These are phyloP conservation scores for Globisporangium ultimum DNA, from an alignment of 352 stramenopile genomes.

Conservation along the genomic window DNA sequence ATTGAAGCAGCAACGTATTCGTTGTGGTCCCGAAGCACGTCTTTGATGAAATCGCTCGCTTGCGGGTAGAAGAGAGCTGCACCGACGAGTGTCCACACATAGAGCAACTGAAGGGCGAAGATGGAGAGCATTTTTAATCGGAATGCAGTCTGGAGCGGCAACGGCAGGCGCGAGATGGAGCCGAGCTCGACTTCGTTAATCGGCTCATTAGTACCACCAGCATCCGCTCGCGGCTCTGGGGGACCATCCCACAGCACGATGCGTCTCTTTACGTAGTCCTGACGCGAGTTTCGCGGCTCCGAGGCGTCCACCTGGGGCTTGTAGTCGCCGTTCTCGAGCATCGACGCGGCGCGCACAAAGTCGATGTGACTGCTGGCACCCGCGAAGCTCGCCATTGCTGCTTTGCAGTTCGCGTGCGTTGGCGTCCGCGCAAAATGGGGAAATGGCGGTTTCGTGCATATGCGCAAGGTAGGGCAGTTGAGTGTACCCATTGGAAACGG, in stretches of 20 bases:
- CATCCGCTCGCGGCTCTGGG: too few species aligned
- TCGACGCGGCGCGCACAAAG: not conserved
- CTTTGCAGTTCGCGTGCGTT: too few species aligned
- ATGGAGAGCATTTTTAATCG: conserved; percentile 44
- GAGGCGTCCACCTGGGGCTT: not conserved
- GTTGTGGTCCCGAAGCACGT: conserved; percentile 11
- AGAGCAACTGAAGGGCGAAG: conserved; percentile 39
- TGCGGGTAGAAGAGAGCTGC: conserved; percentile 23
- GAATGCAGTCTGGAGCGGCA: conserved; percentile 42
- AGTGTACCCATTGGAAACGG: too few species aligned
- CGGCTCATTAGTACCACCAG: too few species aligned
- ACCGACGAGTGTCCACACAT: conserved; percentile 25
- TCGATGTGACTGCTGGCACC: not conserved
- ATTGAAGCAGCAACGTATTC: conserved; percentile 19
- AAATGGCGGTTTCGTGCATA: too few species aligned
- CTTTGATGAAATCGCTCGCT: conserved; percentile 14
- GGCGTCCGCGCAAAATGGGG: too few species aligned
- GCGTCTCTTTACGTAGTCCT: conserved; percentile 10
- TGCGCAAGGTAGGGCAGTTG: too few species aligned
- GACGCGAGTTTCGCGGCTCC: not conserved
- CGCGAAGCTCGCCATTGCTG: too few species aligned
- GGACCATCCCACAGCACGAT: conserved; percentile 18
- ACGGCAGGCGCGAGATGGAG: conserved; percentile 16
- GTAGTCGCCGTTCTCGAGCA: not conserved
- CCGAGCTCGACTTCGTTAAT: conserved; percentile 2